A percentile compares a stretch with the other conserved stretches of the same genome.
These are phyloP conservation scores for Moricandia moricandioides DNA, from an alignment of 345 rosid species.

Conservation along the genomic window DNA sequence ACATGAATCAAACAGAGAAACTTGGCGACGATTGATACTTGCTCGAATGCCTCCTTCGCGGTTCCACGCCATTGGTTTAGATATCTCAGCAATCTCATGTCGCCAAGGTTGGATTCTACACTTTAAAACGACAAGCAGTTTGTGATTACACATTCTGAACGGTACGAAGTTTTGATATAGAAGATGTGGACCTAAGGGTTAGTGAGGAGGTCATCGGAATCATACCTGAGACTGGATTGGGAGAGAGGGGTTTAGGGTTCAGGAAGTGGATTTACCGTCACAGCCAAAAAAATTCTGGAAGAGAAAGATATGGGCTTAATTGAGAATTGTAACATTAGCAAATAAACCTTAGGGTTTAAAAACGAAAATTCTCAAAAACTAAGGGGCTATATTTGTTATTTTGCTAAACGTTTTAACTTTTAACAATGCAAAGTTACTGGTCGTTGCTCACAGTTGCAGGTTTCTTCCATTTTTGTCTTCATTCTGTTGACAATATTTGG, in stretches of 20 bases:
- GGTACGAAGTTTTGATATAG: slow-evolving; percentile 6
- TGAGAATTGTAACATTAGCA: not conserved
- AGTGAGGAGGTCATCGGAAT: not conserved
- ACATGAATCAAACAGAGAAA: slow-evolving; percentile 56
- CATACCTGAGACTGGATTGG: not conserved
- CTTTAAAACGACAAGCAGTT: slow-evolving; percentile 10
- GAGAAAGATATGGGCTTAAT: not conserved
- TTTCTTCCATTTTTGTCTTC: not conserved
- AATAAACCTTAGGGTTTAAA: not conserved
- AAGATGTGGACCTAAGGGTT: not conserved
- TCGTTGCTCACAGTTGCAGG: not conserved
- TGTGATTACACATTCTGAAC: not conserved
- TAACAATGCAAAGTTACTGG: not conserved
- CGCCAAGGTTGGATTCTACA: not conserved
- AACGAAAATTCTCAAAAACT: not conserved
- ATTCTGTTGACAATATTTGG: not conserved
- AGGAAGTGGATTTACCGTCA: not conserved
- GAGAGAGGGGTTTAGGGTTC: not conserved
- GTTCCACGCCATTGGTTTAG: slow-evolving; percentile 43
- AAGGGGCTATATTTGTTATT: not conserved
- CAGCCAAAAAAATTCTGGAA: not conserved
- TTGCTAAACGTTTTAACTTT: not conserved
- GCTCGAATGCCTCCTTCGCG: slow-evolving; percentile 43
- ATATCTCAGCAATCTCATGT: slow-evolving; percentile 18
- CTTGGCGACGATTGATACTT: slow-evolving; percentile 24